Evolutionary conservation across 768 basidiomycete genomes (phyloP).

Genomic region (Mycena indigotica): DNA sequence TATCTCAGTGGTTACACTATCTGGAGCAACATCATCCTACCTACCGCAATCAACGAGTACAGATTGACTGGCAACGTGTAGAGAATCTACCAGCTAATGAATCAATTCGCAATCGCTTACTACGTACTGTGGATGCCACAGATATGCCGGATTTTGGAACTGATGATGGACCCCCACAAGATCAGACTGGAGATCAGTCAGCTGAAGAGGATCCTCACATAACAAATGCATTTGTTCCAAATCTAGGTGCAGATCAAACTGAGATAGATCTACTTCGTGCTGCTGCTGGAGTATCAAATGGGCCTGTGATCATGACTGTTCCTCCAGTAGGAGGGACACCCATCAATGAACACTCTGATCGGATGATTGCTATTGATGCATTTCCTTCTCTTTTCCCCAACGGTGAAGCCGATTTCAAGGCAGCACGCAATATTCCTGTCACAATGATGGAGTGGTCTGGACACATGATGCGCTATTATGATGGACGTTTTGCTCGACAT

Average conservation of each 20-base stretch:
- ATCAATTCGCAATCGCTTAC: conserved; percentile 9
- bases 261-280: conserved; percentile 20
- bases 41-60: conserved; percentile 15
- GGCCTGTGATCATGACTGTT: conserved; percentile 14
- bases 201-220: background rate
- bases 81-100: conserved; percentile 16
- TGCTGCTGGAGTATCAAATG: background rate
- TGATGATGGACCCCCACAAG: conserved; percentile 12
- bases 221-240: conserved; percentile 14
- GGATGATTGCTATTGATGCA: conserved; percentile 18
- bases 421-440: conserved; percentile 3
- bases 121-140: conserved; percentile 7
- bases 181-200: too few species aligned
- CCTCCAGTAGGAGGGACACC: conserved; percentile 17
- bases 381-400: conserved; percentile 30
- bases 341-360: conserved; percentile 12
- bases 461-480: conserved; percentile 22
- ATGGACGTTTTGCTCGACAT: conserved; percentile 27
- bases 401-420: conserved; percentile 23
- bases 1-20: background rate
- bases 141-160: conserved; percentile 3
- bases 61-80: conserved; percentile 16
- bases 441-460: conserved; percentile 22
- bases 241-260: conserved; percentile 4
- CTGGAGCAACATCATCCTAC: conserved; percentile 9